These are phyloP conservation scores for Colletotrichum sp. DNA, from an alignment of 2,329 filamentous ascomycete genomes.

Conservation along the genomic window DNA sequence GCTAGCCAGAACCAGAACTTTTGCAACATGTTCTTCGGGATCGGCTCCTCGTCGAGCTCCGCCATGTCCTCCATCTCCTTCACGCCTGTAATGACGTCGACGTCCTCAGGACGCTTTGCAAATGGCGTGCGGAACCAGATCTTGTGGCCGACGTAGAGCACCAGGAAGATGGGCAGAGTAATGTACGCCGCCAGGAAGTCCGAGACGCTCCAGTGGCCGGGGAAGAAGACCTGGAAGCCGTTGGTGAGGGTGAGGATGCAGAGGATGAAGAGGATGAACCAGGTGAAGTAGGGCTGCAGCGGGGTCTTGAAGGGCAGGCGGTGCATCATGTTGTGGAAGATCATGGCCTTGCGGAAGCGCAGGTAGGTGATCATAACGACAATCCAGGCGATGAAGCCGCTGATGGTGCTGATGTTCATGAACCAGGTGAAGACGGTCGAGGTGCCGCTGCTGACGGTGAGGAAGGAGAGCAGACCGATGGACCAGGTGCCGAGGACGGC, in stretches of 20 bases:
- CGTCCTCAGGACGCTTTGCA: conserved; percentile 47
- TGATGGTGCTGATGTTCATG: conserved; percentile 70
- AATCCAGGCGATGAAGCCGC: conserved; percentile 65
- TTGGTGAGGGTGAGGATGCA: conserved; percentile 72
- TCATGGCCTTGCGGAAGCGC: conserved; percentile 63
- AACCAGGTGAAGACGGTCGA: conserved; percentile 74
- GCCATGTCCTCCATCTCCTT: conserved; percentile 66
- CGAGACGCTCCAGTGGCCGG: conserved; percentile 63
- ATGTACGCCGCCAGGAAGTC: conserved; percentile 71
- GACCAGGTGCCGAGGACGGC: conserved; percentile 59
- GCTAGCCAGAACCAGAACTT: conserved; percentile 63
- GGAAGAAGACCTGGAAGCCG: conserved; percentile 77
- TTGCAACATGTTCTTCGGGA: conserved; percentile 56
- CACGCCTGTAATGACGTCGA: conserved; percentile 64
- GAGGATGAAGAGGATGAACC: conserved; percentile 61
- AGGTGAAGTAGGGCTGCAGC: conserved; percentile 69
- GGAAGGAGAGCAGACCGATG: conserved; percentile 71
- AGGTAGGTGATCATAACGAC: conserved; percentile 63
- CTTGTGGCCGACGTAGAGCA: conserved; percentile 68
- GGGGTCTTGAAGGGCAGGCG: conserved; percentile 57
- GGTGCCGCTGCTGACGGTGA: conserved; percentile 69
- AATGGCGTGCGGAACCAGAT: conserved; percentile 48
- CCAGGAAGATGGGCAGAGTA: conserved; percentile 64
- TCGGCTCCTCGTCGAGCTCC: conserved; percentile 48
- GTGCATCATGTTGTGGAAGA: conserved; percentile 53